Conservation (phyloP, 306 rosid genomes). For the Coriaria nepalensis region DNA sequence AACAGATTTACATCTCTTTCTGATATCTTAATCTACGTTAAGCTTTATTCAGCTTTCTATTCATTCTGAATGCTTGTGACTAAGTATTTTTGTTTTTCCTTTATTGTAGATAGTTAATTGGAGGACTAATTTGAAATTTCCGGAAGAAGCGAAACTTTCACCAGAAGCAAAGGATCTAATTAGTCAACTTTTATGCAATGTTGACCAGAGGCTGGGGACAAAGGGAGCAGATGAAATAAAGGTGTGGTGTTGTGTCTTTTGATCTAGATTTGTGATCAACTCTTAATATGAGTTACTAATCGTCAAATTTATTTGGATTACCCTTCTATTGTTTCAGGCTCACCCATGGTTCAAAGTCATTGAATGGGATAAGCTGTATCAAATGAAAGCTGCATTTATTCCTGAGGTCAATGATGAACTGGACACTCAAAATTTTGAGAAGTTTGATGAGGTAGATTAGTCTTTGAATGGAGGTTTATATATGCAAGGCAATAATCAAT, state of each 20-base stretch:
- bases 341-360: conserved; percentile 89
- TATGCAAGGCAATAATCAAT: conserved; percentile 5
- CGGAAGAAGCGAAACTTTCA: conserved; percentile 91
- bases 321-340: conserved; percentile 46
- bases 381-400: conserved; percentile 91
- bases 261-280: conserved; percentile 28
- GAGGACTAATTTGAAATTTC: conserved; percentile 91
- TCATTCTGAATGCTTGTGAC: not conserved
- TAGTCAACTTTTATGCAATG: conserved; percentile 78
- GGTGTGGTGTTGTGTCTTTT: conserved; percentile 75
- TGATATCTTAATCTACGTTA: conserved; percentile 7
- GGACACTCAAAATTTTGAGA: conserved; percentile 98
- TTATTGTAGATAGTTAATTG: conserved; percentile 88
- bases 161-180: conserved; percentile 89
- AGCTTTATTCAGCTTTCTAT: not conserved
- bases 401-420: conserved; percentile 96
- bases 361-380: conserved; percentile 88
- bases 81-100: conserved; percentile 10
- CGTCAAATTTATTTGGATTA: conserved; percentile 19
- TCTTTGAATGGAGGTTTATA: conserved; percentile 6
- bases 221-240: conserved; percentile 96
- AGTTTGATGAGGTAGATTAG: conserved; percentile 81
- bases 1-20: conserved; percentile 3
- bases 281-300: conserved; percentile 14
- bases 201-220: conserved; percentile 92